Base-by-base conservation (phyloP, 495 filamentous ascomycete species). In the Neurospora sp. region DNA sequence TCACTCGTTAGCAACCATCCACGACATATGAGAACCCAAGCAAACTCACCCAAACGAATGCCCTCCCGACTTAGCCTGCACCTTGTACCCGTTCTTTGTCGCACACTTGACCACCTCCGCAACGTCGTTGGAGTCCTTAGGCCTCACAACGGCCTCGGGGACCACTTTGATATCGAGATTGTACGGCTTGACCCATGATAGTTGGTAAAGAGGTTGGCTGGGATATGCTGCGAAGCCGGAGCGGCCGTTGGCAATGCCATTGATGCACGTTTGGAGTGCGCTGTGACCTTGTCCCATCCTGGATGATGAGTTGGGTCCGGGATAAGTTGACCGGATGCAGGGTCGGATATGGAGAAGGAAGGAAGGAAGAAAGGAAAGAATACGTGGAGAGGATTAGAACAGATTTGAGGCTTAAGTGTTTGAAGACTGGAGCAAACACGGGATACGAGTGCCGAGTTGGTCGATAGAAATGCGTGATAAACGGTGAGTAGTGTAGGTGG, bases 41-140 rank as follows among this genome's bases (percentile, higher is more conserved):
- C 40, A 27, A 37, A 72, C 84, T 73, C 74, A 86, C 84, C 79
- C 84, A 81, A 91, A 93, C 16, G 90, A 92, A 78, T 94, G 93
- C 1, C 93, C 93, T 16, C 93, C 93, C 46, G 88, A 89, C 76
- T 86, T 88, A 11, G 92, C 84, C 75, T 93, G 91, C 27, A 94
- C 90, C 75, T 90, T 90, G 75, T 89, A 80, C 42, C 80, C 82
- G 72, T 85, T 80, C 4, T 79, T 76, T 0, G 79, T 81, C 0
- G 91, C 91, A 75, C 91, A 93, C 72, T 83, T 84, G 12, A 93
- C 84, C 4, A 90, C 84, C 31, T 78, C 83, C 1, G 89, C 85
- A 14, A 94, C 86, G 69, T 94, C 85, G 12, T 87, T 73, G 3
- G 86, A 76, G 0, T 84, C 88, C 14, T 84, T 77, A 0, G 93